A percentile compares a stretch with the other conserved stretches of the same genome.
Conservation (phyloP, 2,329 filamentous ascomycete species). For the Orbilia brochopaga region DNA sequence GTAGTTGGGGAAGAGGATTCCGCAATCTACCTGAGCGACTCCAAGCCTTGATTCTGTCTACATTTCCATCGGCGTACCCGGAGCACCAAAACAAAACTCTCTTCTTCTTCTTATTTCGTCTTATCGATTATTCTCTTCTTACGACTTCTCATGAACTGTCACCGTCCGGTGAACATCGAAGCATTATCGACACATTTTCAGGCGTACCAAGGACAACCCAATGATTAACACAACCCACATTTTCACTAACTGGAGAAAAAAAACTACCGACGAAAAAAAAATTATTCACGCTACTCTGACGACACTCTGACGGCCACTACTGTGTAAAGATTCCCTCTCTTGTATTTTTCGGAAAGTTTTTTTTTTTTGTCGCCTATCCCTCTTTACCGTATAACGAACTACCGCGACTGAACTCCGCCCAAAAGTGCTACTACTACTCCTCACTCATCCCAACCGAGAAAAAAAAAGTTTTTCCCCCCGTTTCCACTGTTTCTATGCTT, state of each 20-base stretch:
- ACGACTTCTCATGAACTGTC: conserved; percentile 30
- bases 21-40: conserved; percentile 36
- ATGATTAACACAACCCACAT: conserved; percentile 19
- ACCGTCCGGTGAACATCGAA: conserved; percentile 26
- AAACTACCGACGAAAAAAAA: conserved; percentile 17
- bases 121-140: too few species aligned
- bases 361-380: background rate
- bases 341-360: conserved; percentile 45
- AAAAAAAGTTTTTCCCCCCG: conserved; percentile 34
- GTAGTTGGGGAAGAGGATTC: conserved; percentile 46
- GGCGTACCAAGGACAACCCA: conserved; percentile 38
- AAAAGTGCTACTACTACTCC: background rate
- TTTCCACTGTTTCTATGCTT: conserved; percentile 18
- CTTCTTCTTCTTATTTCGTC: too few species aligned
- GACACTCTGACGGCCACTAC: background rate
- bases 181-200: conserved; percentile 42
- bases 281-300: conserved; percentile 28
- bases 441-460: conserved; percentile 4
- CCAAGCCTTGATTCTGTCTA: conserved; percentile 26
- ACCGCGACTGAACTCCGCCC: conserved; percentile 27
- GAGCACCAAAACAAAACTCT: conserved; percentile 9
- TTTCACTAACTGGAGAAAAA: conserved; percentile 2
- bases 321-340: conserved; percentile 11
- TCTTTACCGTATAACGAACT: background rate
- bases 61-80: conserved; percentile 43